These are phyloP conservation scores for Auriscalpium vulgare DNA, from an alignment of 768 basidiomycete genomes.

Conservation along the genomic window DNA sequence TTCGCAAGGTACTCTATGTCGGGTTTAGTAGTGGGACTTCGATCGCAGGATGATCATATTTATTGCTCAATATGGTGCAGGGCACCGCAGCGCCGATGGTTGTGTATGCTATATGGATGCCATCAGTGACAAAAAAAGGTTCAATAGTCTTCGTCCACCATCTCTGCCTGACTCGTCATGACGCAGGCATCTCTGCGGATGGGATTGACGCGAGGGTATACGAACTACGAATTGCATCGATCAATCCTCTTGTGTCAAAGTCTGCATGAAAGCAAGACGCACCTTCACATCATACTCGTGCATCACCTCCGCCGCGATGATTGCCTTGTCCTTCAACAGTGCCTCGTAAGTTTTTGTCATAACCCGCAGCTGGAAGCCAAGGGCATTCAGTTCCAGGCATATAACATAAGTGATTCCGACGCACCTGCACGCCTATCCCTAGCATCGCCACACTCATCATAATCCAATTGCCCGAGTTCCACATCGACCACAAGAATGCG, in stretches of 20 bases:
- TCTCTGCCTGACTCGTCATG: slow-evolving; percentile 81
- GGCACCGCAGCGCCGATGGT: too few relatives aligned
- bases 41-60: too few relatives aligned
- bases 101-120: too few relatives aligned
- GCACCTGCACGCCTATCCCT: slow-evolving; percentile 55
- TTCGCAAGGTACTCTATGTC: too few relatives aligned
- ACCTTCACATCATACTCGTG: slow-evolving; percentile 80
- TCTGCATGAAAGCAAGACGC: slow-evolving; percentile 13
- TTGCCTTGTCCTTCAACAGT: slow-evolving; percentile 65
- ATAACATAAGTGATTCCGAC: slow-evolving; percentile 7
- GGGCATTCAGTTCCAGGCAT: background rate
- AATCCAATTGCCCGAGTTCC: slow-evolving; percentile 70
- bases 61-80: too few relatives aligned
- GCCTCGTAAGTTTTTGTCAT: slow-evolving; percentile 50
- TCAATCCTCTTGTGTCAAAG: background rate
- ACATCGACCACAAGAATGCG: slow-evolving; percentile 64
- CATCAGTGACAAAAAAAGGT: too few relatives aligned
- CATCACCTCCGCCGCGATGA: slow-evolving; percentile 74
- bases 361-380: slow-evolving; percentile 35
- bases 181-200: slow-evolving; percentile 71
- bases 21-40: too few relatives aligned
- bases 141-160: slow-evolving; percentile 34
- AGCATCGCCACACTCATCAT: slow-evolving; percentile 63
- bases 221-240: slow-evolving; percentile 46
- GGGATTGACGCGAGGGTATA: slow-evolving; percentile 73